phyloP scores from a whole-genome alignment of 2,329 filamentous ascomycete species.

The Fusarium nurragi region DNA sequence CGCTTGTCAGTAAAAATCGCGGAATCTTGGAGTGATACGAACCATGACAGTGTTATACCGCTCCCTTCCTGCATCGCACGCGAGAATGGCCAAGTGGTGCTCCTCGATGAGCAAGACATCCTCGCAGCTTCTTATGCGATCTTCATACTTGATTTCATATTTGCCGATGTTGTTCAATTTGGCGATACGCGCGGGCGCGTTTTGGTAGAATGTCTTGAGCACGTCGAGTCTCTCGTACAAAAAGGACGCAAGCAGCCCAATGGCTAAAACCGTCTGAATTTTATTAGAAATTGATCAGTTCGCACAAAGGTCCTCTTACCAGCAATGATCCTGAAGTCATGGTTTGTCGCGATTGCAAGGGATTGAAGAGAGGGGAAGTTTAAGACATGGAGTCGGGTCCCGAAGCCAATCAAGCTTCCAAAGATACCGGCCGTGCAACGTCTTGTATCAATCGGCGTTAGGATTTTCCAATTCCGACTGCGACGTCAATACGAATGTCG shows the following conservation, averaged over 20 bases:
- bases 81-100: conserved; percentile 49
- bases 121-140: conserved; percentile 53
- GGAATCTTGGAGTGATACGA: not conserved
- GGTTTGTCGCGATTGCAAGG: not conserved
- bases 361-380: not conserved
- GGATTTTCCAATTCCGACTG: not conserved
- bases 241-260: conserved; percentile 17
- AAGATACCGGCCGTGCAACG: not conserved
- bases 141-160: conserved; percentile 49
- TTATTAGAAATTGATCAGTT: not conserved
- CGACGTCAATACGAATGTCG: too few relatives aligned
- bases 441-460: not conserved
- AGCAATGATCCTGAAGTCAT: conserved; percentile 20
- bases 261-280: conserved; percentile 6
- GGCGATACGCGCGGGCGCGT: conserved; percentile 45
- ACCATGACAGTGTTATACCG: conserved; percentile 56
- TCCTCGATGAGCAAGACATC: conserved; percentile 52
- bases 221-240: conserved; percentile 27
- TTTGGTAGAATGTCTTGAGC: conserved; percentile 41
- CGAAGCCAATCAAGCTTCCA: not conserved
- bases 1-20: not conserved
- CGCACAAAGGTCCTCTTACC: not conserved
- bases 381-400: too few relatives aligned
- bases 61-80: conserved; percentile 53
- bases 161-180: conserved; percentile 42